Evolutionary conservation across 2,329 filamentous ascomycete species (phyloP), one percentile per base, ranked within the genome.

Genomic region (Dactylellina parvicollis): DNA sequence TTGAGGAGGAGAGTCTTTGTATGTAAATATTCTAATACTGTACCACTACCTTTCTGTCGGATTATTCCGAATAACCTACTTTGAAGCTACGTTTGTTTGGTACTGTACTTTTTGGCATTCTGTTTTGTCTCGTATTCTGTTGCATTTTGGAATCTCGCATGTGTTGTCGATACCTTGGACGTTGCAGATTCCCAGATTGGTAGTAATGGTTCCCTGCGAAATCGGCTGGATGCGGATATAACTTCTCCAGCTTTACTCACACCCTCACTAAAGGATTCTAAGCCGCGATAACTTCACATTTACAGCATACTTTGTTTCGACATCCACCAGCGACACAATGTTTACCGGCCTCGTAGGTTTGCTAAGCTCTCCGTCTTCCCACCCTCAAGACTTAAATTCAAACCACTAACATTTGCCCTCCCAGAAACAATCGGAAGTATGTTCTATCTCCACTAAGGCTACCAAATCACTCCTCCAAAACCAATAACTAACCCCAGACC

Each of bases 271-370:
- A 26, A 1, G 20, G 9, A 44, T 12, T 30, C 22, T 18, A 2
- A 57, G n/a, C 18, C 20, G 18, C 3, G 3, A 26, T 10, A 42
- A 26, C 36, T 18, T 7, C 34, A 46, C 12, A 32, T 3, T n/a
- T n/a, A n/a, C n/a, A n/a, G 4, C 24, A 38, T 34, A 32, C 3
- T 26, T n/a, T n/a, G n/a, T n/a, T n/a, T n/a, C n/a, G n/a, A 40
- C 26, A 59, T 32, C 10, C 32, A 26, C 36, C 36, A 54, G 16
- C 32, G 28, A 42, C 32, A 49, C 18, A 50, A 72, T 72, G 67
- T 72, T 72, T 46, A 72, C 67, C 46, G 67, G 67, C 38, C 30
- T 72, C 59, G 67, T 72, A 72, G 67, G 67, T 72, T 59, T 54
- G 67, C 59, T 49, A 54, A 52, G 22, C 36, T 12, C 18, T 46